Percentiles rank a stretch among this genome's conserved stretches.
These are phyloP conservation scores for Mycena latifolia DNA, from an alignment of 768 basidiomycete genomes.

Conservation along the genomic window DNA sequence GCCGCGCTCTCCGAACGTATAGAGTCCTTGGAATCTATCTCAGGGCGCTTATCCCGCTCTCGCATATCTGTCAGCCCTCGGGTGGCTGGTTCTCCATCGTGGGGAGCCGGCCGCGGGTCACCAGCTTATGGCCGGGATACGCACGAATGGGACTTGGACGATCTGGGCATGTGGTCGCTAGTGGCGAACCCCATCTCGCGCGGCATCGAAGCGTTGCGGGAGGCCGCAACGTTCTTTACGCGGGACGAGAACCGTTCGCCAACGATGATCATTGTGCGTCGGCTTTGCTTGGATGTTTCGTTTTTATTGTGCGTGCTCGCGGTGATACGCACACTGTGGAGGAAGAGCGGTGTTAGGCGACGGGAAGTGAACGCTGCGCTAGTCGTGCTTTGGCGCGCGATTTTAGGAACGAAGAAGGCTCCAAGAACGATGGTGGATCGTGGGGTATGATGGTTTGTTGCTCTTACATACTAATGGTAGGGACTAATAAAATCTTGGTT, in stretches of 20 bases:
- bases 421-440: constrained; percentile 63
- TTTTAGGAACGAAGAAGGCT: constrained; percentile 65
- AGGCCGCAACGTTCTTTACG: constrained; percentile 69
- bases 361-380: constrained; percentile 77
- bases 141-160: constrained; percentile 77
- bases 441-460: constrained; percentile 57
- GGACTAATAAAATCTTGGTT: too few relatives aligned
- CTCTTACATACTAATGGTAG: too few relatives aligned
- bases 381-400: constrained; percentile 75
- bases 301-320: constrained; percentile 77
- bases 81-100: constrained; percentile 53
- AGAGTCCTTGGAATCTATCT: constrained; percentile 72
- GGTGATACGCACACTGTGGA: constrained; percentile 72
- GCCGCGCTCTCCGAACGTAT: constrained; percentile 87
- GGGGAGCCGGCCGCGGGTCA: constrained; percentile 56
- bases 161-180: constrained; percentile 87
- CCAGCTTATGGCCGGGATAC: constrained; percentile 50
- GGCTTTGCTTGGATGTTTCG: constrained; percentile 82
- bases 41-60: constrained; percentile 55
- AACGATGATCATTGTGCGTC: constrained; percentile 73
- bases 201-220: constrained; percentile 60
- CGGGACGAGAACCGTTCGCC: constrained; percentile 73
- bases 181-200: constrained; percentile 74
- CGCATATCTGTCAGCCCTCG: constrained; percentile 54
- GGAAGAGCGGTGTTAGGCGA: constrained; percentile 75